Conservation (phyloP, 192 early-diverging fungal species). For the Rhizophagus clarus region DNA sequence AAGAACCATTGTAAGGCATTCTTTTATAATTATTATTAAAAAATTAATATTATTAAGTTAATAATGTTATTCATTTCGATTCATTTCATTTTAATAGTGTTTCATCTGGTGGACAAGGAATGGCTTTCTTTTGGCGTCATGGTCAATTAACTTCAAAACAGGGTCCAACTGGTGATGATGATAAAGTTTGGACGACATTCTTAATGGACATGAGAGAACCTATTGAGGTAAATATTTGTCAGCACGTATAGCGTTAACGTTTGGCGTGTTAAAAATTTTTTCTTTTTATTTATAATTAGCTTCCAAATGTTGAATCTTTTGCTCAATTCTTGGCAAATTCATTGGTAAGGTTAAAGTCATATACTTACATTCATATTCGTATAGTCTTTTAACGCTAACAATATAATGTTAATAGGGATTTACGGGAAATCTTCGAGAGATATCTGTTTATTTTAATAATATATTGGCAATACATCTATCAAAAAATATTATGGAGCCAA, state of each 20-base stretch:
- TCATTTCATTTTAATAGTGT: constrained; percentile 45
- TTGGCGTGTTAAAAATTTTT: no score
- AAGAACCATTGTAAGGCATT: constrained; percentile 77
- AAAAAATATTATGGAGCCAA: constrained; percentile 68
- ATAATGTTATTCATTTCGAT: no score
- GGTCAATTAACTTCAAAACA: constrained; percentile 85
- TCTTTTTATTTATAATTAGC: constrained; percentile 32
- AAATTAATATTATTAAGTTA: no score
- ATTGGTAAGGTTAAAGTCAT: constrained; percentile 33
- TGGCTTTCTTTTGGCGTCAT: constrained; percentile 88
- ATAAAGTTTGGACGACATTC: constrained; percentile 48
- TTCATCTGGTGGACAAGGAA: constrained; percentile 70
- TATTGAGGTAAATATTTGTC: constrained; percentile 39
- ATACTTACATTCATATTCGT: no score
- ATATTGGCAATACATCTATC: constrained; percentile 57
- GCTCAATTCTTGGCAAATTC: constrained; percentile 64
- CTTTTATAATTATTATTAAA: no score
- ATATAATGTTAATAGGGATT: no score
- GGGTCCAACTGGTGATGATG: constrained; percentile 49
- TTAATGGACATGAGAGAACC: constrained; percentile 72
- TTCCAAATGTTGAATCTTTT: constrained; percentile 63
- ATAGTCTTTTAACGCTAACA: no score
- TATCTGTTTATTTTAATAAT: constrained; percentile 69
- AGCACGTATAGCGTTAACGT: no score
- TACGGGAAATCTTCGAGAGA: constrained; percentile 58